phyloP scores from a whole-genome alignment of 2,329 filamentous ascomycete genomes.

The Pseudocercospora pini-densiflorae region DNA sequence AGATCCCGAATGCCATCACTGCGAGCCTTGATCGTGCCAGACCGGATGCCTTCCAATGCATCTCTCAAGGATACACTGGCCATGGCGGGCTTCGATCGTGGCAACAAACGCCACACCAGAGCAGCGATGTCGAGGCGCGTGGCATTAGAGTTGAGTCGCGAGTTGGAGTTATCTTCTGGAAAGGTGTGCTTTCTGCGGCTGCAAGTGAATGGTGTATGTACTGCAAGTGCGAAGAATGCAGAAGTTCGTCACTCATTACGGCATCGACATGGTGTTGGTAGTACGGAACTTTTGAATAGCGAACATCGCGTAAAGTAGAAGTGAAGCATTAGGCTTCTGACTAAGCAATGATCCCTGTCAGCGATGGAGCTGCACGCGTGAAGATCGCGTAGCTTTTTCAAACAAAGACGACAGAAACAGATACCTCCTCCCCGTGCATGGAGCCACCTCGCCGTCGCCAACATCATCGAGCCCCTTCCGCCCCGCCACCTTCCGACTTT shows the following conservation, averaged over 20 bases:
- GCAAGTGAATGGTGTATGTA: background rate
- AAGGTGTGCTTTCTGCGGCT: background rate
- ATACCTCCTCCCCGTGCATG: background rate
- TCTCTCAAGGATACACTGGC: slow-evolving; percentile 9
- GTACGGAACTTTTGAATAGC: background rate
- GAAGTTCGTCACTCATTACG: background rate
- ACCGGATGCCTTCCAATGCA: slow-evolving; percentile 44
- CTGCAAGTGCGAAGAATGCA: background rate
- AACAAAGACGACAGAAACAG: background rate
- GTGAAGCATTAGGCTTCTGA: background rate
- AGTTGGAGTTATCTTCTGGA: background rate
- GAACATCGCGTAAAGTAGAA: background rate
- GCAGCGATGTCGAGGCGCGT: background rate
- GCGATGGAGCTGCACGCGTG: background rate
- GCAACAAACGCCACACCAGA: background rate
- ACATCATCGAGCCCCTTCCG: background rate
- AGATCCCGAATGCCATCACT: slow-evolving; percentile 59
- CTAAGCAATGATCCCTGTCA: background rate
- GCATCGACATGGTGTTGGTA: background rate
- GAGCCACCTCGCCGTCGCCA: background rate
- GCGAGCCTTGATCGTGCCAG: slow-evolving; percentile 52
- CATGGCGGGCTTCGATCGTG: background rate
- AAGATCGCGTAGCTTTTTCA: slow-evolving; percentile 1
- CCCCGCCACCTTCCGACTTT: slow-evolving; percentile 5
- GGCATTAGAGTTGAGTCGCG: slow-evolving; percentile 2